Evolutionary conservation across 1,284 basidiomycete genomes (phyloP).

Genomic region (Sphaerobolus stellatus): DNA sequence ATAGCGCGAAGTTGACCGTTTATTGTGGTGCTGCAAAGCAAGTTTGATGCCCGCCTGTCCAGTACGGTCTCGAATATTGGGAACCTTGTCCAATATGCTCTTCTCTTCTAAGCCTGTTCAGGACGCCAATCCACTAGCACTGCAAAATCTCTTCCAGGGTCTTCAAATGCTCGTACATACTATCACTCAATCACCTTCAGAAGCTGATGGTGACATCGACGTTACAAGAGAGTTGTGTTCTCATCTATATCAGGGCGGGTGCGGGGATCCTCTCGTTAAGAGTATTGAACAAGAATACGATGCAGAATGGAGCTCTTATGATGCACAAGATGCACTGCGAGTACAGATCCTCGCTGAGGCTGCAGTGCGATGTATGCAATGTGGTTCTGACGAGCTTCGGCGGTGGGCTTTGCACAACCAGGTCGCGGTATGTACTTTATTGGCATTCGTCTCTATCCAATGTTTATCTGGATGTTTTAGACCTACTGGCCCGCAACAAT

Average conservation of each 20-base stretch:
- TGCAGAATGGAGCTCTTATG: conserved; percentile 27
- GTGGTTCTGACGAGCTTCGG: conserved; percentile 29
- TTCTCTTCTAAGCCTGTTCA: conserved; percentile 44
- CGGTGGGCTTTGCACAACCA: conserved; percentile 33
- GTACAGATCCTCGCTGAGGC: conserved; percentile 37
- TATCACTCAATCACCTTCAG: conserved; percentile 10
- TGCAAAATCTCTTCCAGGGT: conserved; percentile 52
- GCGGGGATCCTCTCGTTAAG: conserved; percentile 29
- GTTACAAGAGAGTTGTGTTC: conserved; percentile 30
- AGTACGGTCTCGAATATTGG: conserved; percentile 49
- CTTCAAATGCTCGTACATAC: conserved; percentile 48
- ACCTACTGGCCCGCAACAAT: conserved; percentile 45
- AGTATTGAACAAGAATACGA: conserved; percentile 40
- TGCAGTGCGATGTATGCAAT: conserved; percentile 36
- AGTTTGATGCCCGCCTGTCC: conserved; percentile 38
- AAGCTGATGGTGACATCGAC: conserved; percentile 24
- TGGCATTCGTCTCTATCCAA: background rate
- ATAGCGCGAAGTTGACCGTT: conserved; percentile 55
- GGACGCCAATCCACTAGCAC: conserved; percentile 44
- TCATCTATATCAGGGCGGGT: conserved; percentile 29
- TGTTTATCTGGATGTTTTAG: conserved; percentile 1
- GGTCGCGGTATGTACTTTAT: conserved; percentile 25
- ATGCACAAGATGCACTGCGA: conserved; percentile 29
- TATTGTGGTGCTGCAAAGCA: conserved; percentile 67
- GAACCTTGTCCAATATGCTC: conserved; percentile 48